Evolutionary conservation across 306 rosid species (phyloP), one percentile per base, ranked within the genome.

Genomic region (Lupinus albus): DNA sequence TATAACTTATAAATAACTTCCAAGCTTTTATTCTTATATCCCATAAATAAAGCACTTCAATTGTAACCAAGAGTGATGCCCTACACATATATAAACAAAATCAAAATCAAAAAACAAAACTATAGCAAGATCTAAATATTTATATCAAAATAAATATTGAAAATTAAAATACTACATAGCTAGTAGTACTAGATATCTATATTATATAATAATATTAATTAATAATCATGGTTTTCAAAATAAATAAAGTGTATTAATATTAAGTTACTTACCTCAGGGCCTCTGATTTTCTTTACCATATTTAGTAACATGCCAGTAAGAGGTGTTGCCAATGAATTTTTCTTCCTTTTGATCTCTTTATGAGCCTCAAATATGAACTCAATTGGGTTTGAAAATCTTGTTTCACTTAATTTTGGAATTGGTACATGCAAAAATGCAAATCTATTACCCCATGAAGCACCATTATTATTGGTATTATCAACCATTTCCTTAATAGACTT

Each of bases 381-480:
- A 53, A 79, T 74, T 2, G 86, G 81, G 52, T 71, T 79, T 39
- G 68, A 67, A 39, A 14, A 30, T 38, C 62, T 66, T 41, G 48
- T 10, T 5, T 65, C 77, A 44, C 55, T 64, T 11, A 81, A 28
- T 11, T 76, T 33, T 12, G 91, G 88, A 51, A 86, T 83, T 14
- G 84, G 59, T 0, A 74, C 36, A 18, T 76, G 83, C 71, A 83
- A 67, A 62, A 76, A 77, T 7, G 84, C 65, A 60, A 81, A 71
- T 53, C n/a, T 64, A 17, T 86, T 86, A 0, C 91, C 91, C 88
- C 91, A 86, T 9, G 84, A 86, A 7, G 84, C 11, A 11, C 70
- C 17, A 42, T 35, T 57, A 18, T 41, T 17, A 20, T 73, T 45
- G 18, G 10, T 74, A 70, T 74, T 67, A 2, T 61, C 58, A 9